Conservation (phyloP, 352 stramenopile species). For the Phytophthora pinifolia region DNA sequence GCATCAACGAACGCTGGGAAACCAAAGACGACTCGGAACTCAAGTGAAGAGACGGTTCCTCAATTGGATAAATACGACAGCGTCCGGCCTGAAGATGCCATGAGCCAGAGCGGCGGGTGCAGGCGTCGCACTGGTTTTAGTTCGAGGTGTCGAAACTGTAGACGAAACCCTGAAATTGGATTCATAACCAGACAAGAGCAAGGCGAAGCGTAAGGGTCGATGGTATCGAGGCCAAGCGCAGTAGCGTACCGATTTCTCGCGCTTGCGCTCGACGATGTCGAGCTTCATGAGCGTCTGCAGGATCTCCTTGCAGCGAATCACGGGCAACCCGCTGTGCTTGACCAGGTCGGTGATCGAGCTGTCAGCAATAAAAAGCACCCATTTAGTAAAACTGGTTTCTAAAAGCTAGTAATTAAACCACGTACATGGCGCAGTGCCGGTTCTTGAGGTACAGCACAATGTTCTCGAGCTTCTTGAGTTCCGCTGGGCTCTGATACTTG, state of each 20-base stretch:
- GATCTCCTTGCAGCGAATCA: constrained; percentile 89
- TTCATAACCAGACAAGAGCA: constrained; percentile 3
- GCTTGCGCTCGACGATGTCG: constrained; percentile 71
- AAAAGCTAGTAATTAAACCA: not conserved
- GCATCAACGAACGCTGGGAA: constrained; percentile 70
- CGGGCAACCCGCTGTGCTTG: constrained; percentile 71
- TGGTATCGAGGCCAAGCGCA: not conserved
- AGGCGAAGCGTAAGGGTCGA: constrained; percentile 9
- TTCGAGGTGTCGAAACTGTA: constrained; percentile 56
- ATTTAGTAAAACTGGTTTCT: not conserved
- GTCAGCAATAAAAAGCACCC: constrained; percentile 2
- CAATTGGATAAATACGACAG: constrained; percentile 50
- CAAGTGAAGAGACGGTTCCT: constrained; percentile 43
- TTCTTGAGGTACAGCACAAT: constrained; percentile 88
- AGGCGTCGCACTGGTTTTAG: constrained; percentile 8
- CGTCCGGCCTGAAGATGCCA: not conserved
- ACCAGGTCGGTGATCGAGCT: constrained; percentile 85
- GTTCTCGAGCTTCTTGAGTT: constrained; percentile 87
- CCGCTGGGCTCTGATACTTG: constrained; percentile 79
- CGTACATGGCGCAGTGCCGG: constrained; percentile 73
- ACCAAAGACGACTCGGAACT: constrained; percentile 70
- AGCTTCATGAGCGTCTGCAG: constrained; percentile 88
- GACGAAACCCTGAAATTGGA: constrained; percentile 52
- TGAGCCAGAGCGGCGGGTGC: not conserved
- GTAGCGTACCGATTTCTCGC: constrained; percentile 65